Evolutionary conservation across 106 monocot genomes (phyloP), one percentile per base, ranked within the genome.

Genomic region (Cymbidium sinense): DNA sequence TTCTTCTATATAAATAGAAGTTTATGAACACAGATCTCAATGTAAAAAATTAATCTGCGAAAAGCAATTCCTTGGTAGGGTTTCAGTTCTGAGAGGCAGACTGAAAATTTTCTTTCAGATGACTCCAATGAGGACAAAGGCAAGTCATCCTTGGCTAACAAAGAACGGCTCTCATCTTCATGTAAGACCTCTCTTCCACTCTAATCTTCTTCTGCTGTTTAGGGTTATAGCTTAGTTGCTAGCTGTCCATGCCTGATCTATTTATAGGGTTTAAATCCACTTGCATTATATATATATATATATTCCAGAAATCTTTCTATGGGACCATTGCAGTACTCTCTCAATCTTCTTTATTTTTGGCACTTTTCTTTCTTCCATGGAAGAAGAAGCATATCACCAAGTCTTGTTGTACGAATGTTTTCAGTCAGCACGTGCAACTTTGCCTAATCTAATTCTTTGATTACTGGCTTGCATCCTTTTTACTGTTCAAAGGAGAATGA

Each of bases 91-190:
- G 47, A 47, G 15, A 47, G n/a, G n/a, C 47, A 47, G 37, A 15
- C 15, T 47, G 47, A 47, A 47, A 47, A 47, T 13, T 47, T 47
- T n/a, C n/a, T 13, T 47, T 47, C 47, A 47, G 47, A 47, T 47
- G 47, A 17, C 13, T 47, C 47, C 8, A 11, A 2, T 34, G n/a
- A 70, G 44, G 34, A 34, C 70, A 70, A 27, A 64, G 79, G 79
- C 79, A 79, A 79, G 70, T 71, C 79, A 79, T 79, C 70, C 79
- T 79, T 79, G 79, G 79, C 78, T 77, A 47, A 23, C 64, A 54
- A 78, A 69, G 65, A 43, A 43, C 30, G 78, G 78, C 67, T 47
- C 78, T 78, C 43, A 69, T 69, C 27, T 69, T 78, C 78, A 78
- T 78, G 78, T 44, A 69, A 78, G 67, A 25, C 78, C 78, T 65